Percentiles rank a stretch among this genome's conserved stretches.
Conservation (phyloP, 2,329 filamentous ascomycete genomes). For the Geosmithia flava region DNA sequence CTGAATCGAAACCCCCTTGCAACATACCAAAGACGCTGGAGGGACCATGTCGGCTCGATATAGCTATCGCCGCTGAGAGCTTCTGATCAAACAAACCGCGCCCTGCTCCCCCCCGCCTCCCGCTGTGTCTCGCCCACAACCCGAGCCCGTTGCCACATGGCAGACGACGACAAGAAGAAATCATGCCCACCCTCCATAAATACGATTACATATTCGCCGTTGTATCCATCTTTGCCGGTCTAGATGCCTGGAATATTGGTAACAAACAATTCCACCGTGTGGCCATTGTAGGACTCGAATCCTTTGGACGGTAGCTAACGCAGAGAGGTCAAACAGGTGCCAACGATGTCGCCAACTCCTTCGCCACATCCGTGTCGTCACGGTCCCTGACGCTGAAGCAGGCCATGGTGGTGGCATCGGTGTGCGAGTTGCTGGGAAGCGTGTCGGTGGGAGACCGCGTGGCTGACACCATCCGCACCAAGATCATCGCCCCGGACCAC, state of each 20-base stretch:
- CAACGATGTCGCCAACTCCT: slow-evolving; percentile 37
- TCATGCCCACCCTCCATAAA: slow-evolving; percentile 19
- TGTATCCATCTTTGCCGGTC: slow-evolving; percentile 40
- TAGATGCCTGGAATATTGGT: slow-evolving; percentile 50
- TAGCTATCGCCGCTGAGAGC: too few relatives aligned
- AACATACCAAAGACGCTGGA: too few relatives aligned
- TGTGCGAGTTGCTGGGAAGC: slow-evolving; percentile 31
- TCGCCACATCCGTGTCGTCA: slow-evolving; percentile 32
- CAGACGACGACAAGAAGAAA: not conserved
- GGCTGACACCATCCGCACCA: slow-evolving; percentile 32
- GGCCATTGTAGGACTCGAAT: not conserved
- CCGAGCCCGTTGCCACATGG: too few relatives aligned
- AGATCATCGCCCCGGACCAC: slow-evolving; percentile 28
- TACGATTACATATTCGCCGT: slow-evolving; percentile 46
- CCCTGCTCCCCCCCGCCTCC: too few relatives aligned
- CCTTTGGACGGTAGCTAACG: not conserved
- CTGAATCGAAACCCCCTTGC: too few relatives aligned
- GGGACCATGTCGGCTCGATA: too few relatives aligned
- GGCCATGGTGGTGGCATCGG: slow-evolving; percentile 27
- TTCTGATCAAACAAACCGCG: too few relatives aligned
- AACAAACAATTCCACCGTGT: slow-evolving; percentile 4
- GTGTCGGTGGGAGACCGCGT: slow-evolving; percentile 22
- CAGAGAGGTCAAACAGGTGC: slow-evolving; percentile 19
- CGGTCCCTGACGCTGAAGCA: slow-evolving; percentile 32
- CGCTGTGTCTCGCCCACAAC: too few relatives aligned